Percentiles rank a stretch among this genome's conserved stretches.
Conservation (phyloP, 2,329 filamentous ascomycete genomes). For the Stachybotrys chlorohalonatus region DNA sequence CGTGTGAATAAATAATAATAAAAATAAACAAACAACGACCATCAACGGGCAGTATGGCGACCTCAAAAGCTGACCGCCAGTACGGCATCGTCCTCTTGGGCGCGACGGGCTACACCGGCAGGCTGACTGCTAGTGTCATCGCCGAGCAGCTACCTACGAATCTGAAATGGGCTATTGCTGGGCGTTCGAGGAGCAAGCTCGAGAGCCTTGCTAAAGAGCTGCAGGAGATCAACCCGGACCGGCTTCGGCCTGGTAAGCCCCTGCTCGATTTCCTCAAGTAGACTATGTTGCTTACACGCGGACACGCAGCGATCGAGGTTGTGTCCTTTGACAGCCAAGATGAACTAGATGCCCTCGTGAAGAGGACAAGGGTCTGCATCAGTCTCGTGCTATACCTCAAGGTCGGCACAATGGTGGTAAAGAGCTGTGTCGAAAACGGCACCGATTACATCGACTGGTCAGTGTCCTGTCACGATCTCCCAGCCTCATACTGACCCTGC, state of each 20-base stretch:
- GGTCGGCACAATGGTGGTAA: slow-evolving; percentile 5
- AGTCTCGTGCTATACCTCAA: background rate
- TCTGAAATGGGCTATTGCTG: slow-evolving; percentile 75
- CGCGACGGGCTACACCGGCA: slow-evolving; percentile 72
- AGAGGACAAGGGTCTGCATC: background rate
- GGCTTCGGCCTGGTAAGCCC: background rate
- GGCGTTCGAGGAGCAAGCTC: slow-evolving; percentile 66
- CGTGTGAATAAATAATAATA: no score
- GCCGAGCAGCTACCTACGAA: slow-evolving; percentile 58
- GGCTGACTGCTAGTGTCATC: slow-evolving; percentile 64
- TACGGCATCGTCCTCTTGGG: slow-evolving; percentile 37
- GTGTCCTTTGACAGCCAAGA: background rate
- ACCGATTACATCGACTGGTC: slow-evolving; percentile 13
- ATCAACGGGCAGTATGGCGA: background rate
- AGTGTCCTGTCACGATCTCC: background rate
- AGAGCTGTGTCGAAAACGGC: slow-evolving; percentile 10
- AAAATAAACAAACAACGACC: background rate
- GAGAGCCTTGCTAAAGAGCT: slow-evolving; percentile 44
- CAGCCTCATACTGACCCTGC: background rate
- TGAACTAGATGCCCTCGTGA: background rate
- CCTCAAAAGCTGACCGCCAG: background rate
- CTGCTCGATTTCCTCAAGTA: background rate
- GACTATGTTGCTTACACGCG: background rate
- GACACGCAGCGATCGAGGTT: background rate
- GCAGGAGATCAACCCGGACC: background rate